phyloP scores from a whole-genome alignment of 306 rosid genomes.

The Corylus heterophylla region DNA sequence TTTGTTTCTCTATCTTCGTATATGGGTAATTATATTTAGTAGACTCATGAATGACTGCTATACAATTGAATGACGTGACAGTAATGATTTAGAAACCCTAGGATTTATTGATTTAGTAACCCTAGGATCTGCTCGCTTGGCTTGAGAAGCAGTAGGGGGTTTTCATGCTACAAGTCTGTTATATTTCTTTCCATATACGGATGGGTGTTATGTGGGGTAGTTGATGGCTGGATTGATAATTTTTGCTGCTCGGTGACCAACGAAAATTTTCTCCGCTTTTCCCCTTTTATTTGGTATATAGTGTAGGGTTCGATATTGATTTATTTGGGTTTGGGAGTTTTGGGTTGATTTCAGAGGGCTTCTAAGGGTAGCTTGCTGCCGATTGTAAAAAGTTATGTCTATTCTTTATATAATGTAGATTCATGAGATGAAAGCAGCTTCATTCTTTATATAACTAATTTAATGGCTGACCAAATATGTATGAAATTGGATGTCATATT shows the following conservation, averaged over 20 bases:
- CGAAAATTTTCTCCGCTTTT: constrained; percentile 13
- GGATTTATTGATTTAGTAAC: constrained; percentile 23
- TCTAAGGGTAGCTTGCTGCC: constrained; percentile 38
- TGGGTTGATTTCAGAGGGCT: constrained; percentile 42
- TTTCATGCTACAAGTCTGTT: constrained; percentile 34
- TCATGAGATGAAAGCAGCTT: constrained; percentile 32
- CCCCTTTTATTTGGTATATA: constrained; percentile 30
- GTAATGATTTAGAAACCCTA: background rate
- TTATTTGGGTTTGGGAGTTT: constrained; percentile 34
- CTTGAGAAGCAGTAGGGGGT: constrained; percentile 27
- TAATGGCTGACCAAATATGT: too few relatives aligned
- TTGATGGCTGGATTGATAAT: constrained; percentile 43
- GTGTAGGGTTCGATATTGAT: constrained; percentile 34
- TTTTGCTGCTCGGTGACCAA: constrained; percentile 39
- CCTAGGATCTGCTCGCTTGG: constrained; percentile 19
- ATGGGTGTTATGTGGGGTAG: constrained; percentile 40
- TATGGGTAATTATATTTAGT: too few relatives aligned
- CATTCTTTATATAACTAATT: too few relatives aligned
- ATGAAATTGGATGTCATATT: too few relatives aligned
- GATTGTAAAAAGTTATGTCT: constrained; percentile 41
- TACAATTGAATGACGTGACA: too few relatives aligned
- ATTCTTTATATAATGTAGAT: constrained; percentile 44
- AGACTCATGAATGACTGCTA: too few relatives aligned
- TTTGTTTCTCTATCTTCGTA: too few relatives aligned
- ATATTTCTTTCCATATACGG: constrained; percentile 39